Evolutionary conservation across 306 rosid genomes (phyloP).

Genomic region (Vigna trinervia): DNA sequence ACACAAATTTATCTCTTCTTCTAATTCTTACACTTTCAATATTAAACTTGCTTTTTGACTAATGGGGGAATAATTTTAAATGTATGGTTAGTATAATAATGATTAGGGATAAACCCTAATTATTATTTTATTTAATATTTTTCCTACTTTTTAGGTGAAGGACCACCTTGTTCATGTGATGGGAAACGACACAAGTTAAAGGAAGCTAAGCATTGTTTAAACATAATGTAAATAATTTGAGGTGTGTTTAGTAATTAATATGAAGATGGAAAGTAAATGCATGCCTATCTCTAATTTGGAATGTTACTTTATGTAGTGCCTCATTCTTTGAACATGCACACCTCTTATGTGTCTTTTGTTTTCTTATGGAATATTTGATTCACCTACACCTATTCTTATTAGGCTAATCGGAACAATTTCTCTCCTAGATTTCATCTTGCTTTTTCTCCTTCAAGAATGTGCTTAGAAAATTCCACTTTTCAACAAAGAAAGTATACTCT

Average conservation of each 20-base stretch:
- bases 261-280: slow-evolving; percentile 46
- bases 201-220: slow-evolving; percentile 38
- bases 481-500: too few relatives aligned
- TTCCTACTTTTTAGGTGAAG: slow-evolving; percentile 42
- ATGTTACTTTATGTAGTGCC: slow-evolving; percentile 57
- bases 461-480: neutral
- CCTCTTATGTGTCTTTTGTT: slow-evolving; percentile 37
- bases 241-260: slow-evolving; percentile 40
- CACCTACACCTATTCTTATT: neutral
- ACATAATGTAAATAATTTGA: slow-evolving; percentile 37
- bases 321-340: slow-evolving; percentile 49
- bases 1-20: slow-evolving; percentile 18
- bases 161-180: slow-evolving; percentile 67
- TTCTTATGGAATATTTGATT: slow-evolving; percentile 48
- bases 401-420: too few relatives aligned
- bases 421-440: neutral
- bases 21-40: neutral
- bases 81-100: slow-evolving; percentile 39
- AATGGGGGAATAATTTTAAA: slow-evolving; percentile 38
- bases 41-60: slow-evolving; percentile 30
- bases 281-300: slow-evolving; percentile 58
- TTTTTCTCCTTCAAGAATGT: neutral
- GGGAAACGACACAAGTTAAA: slow-evolving; percentile 52
- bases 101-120: slow-evolving; percentile 26
- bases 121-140: neutral